Evolutionary conservation across 805 yeast genomes (phyloP).

Genomic region (Wickerhamiella dianesei): DNA sequence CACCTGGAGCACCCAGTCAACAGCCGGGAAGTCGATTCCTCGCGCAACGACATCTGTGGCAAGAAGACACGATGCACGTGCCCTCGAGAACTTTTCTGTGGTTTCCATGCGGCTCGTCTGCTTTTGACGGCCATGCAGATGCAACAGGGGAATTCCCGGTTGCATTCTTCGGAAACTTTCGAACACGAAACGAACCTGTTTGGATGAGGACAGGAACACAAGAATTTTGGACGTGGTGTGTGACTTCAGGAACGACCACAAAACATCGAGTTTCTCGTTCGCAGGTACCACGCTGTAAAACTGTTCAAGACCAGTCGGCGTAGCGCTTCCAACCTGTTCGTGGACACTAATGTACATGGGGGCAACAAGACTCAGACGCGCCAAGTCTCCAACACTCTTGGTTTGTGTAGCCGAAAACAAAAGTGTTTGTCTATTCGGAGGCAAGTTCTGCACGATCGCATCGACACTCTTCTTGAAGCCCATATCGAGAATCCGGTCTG

Average conservation of each 20-base stretch:
- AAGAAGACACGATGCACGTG: constrained; percentile 67
- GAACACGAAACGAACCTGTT: constrained; percentile 80
- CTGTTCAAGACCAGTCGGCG: constrained; percentile 80
- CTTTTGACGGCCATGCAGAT: constrained; percentile 79
- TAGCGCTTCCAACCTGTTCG: constrained; percentile 22
- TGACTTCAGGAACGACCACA: constrained; percentile 76
- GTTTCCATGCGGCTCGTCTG: constrained; percentile 82
- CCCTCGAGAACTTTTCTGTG: constrained; percentile 58
- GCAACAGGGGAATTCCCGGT: constrained; percentile 82
- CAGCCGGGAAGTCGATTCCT: constrained; percentile 84
- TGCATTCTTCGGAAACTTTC: constrained; percentile 77
- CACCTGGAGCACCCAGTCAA: constrained; percentile 87
- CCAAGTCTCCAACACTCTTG: constrained; percentile 67
- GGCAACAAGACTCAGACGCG: constrained; percentile 55
- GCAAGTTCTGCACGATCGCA: constrained; percentile 62
- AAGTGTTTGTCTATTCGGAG: constrained; percentile 69
- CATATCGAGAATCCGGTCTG: constrained; percentile 87
- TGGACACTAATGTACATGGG: constrained; percentile 48
- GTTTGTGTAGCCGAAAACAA: constrained; percentile 85
- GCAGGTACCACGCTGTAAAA: constrained; percentile 59
- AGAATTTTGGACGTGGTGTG: constrained; percentile 69
- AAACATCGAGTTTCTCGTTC: constrained; percentile 68
- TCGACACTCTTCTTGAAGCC: constrained; percentile 78
- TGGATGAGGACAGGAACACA: constrained; percentile 76
- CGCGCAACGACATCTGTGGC: constrained; percentile 89